Evolutionary conservation across 306 rosid species (phyloP).

Genomic region (Dalbergia cultrata): DNA sequence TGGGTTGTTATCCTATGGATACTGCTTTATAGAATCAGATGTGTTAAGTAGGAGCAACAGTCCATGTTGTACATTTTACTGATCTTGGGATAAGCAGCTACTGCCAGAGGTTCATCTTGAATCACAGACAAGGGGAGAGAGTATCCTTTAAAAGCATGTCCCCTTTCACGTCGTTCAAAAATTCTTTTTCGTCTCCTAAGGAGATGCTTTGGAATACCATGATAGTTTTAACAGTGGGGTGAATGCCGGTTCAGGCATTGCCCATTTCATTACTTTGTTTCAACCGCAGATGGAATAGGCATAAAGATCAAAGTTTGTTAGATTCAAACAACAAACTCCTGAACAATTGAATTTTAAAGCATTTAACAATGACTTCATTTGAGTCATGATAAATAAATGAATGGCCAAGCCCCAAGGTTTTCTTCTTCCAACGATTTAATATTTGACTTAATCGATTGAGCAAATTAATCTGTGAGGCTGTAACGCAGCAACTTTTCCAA

Average conservation of each 20-base stretch:
- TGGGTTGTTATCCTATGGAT: constrained; percentile 77
- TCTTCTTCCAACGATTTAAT: constrained; percentile 9
- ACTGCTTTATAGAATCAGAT: constrained; percentile 39
- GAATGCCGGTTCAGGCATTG: constrained; percentile 26
- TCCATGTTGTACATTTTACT: constrained; percentile 50
- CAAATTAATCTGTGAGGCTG: not conserved
- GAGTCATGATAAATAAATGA: constrained; percentile 25
- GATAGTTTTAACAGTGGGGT: constrained; percentile 33
- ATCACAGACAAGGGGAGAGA: constrained; percentile 37
- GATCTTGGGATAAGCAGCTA: constrained; percentile 31
- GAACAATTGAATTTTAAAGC: not conserved
- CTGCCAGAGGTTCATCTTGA: constrained; percentile 30
- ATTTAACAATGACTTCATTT: constrained; percentile 25
- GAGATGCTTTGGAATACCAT: constrained; percentile 42
- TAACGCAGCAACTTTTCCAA: not conserved
- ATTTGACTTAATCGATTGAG: not conserved
- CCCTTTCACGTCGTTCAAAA: constrained; percentile 13
- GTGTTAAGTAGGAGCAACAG: constrained; percentile 26
- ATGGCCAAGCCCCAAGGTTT: constrained; percentile 17
- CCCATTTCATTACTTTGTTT: constrained; percentile 12
- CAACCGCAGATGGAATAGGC: not conserved
- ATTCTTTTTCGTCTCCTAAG: constrained; percentile 51
- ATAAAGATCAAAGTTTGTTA: not conserved
- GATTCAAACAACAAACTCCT: not conserved
- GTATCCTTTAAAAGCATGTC: constrained; percentile 39